A percentile compares a stretch with the other conserved stretches of the same genome.
phyloP scores from a whole-genome alignment of 163 green algal genomes.

The Chlamydomonas reinhardtii region DNA sequence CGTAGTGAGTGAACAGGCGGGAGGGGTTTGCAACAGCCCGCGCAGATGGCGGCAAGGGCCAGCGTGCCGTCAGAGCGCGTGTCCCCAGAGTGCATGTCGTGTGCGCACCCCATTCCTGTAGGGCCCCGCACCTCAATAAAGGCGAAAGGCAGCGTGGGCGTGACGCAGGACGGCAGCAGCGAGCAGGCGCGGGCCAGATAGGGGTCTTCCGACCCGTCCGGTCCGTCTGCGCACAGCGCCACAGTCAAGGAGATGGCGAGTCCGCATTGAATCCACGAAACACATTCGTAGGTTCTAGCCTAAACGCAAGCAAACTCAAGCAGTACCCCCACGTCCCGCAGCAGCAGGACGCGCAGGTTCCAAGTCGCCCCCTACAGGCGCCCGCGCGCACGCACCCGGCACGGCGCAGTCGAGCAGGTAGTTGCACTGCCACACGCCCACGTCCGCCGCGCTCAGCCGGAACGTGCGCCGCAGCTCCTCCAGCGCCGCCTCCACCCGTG shows the following conservation, averaged over 20 bases:
- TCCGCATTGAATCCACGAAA: too few species aligned
- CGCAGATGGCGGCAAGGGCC: too few species aligned
- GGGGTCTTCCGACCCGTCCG: background rate
- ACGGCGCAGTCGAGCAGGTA: conserved; percentile 53
- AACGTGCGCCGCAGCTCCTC: conserved; percentile 50
- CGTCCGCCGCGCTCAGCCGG: conserved; percentile 1
- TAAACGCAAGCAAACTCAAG: too few species aligned
- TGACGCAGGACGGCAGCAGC: conserved; percentile 43
- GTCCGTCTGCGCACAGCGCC: background rate
- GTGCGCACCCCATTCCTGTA: too few species aligned
- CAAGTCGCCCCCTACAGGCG: too few species aligned
- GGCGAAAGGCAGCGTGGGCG: conserved; percentile 1
- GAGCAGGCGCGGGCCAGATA: conserved; percentile 53
- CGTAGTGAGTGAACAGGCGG: too few species aligned
- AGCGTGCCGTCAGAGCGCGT: too few species aligned
- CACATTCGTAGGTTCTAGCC: too few species aligned
- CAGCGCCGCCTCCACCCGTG: conserved; percentile 5
- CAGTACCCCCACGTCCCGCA: too few species aligned
- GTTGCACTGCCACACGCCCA: conserved; percentile 49
- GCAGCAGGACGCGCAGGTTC: too few species aligned
- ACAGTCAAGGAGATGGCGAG: too few species aligned
- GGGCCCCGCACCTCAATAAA: conserved; percentile 40
- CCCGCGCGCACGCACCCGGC: background rate
- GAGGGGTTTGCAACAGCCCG: too few species aligned
- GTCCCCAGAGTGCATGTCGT: background rate